Conservation (phyloP, 1,139 yeast genomes). For the Taiozyma sp. region DNA sequence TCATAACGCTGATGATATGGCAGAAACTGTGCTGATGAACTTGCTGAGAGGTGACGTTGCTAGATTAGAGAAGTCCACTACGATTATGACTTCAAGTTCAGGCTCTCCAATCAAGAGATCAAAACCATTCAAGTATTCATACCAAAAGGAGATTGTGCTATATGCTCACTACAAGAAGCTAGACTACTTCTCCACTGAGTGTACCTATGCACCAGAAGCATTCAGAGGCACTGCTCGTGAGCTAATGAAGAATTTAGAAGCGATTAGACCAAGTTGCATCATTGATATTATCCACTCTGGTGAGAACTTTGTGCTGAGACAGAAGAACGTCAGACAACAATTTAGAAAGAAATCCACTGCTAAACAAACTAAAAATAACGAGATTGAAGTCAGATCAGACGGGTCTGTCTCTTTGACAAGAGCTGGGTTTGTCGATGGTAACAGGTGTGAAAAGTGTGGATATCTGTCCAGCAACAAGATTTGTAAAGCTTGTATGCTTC, state of each 20-base stretch:
- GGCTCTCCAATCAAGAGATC: constrained; percentile 86
- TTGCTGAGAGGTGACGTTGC: constrained; percentile 94
- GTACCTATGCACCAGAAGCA: constrained; percentile 98
- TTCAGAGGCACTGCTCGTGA: constrained; percentile 97
- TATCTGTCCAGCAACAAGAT: constrained; percentile 81
- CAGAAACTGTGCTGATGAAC: constrained; percentile 96
- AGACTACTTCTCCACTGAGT: constrained; percentile 95
- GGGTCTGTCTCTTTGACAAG: constrained; percentile 47
- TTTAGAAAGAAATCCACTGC: constrained; percentile 22
- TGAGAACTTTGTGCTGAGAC: constrained; percentile 69
- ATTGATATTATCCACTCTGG: constrained; percentile 94
- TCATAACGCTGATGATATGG: constrained; percentile 99
- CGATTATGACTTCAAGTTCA: constrained; percentile 72
- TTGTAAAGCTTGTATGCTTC: constrained; percentile 88
- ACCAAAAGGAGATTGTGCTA: constrained; percentile 94
- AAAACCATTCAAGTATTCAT: constrained; percentile 92
- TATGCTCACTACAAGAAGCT: constrained; percentile 95
- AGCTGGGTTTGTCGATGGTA: constrained; percentile 47
- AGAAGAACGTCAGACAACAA: constrained; percentile 33
- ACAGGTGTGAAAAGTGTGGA: constrained; percentile 84
- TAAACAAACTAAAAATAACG: constrained; percentile 24
- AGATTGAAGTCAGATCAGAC: constrained; percentile 50
- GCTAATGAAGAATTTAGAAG: constrained; percentile 80
- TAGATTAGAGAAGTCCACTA: constrained; percentile 83
- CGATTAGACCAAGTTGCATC: constrained; percentile 88